Percentiles rank a stretch among this genome's conserved stretches.
Evolutionary conservation across 2,329 filamentous ascomycete genomes (phyloP).

Genomic region (Neonectria sp.): DNA sequence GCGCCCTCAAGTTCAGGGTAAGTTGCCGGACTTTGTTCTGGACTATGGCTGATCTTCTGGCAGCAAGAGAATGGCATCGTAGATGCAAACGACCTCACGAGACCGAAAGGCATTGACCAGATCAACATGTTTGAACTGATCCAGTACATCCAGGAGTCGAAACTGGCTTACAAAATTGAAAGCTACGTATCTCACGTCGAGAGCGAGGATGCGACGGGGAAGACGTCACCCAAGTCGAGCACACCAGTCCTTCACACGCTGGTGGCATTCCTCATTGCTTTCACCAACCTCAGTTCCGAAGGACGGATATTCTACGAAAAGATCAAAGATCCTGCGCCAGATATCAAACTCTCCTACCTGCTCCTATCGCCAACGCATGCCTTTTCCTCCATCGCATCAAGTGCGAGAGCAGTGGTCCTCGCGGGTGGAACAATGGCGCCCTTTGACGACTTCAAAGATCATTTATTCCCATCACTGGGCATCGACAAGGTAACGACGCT

Average conservation of each 20-base stretch:
- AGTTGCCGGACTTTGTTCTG: conserved; percentile 16
- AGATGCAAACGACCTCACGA: conserved; percentile 79
- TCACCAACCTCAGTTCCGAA: conserved; percentile 88
- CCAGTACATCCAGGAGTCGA: conserved; percentile 90
- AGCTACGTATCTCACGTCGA: conserved; percentile 81
- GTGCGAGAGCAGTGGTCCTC: conserved; percentile 88
- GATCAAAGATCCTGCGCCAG: conserved; percentile 51
- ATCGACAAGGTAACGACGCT: conserved; percentile 79
- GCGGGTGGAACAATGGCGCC: conserved; percentile 99
- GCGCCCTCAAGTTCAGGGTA: conserved; percentile 65
- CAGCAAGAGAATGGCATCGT: conserved; percentile 75
- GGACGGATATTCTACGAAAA: conserved; percentile 77
- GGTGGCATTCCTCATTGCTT: conserved; percentile 78
- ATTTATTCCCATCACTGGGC: conserved; percentile 85
- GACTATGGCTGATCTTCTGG: conserved; percentile 7
- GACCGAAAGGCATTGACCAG: conserved; percentile 91
- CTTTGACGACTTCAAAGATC: conserved; percentile 89
- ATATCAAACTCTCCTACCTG: conserved; percentile 83
- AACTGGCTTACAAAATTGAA: conserved; percentile 94
- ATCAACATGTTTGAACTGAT: conserved; percentile 94
- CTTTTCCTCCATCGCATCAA: conserved; percentile 88
- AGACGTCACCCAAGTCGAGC: conserved; percentile 43
- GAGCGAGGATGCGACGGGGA: conserved; percentile 56
- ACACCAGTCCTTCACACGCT: conserved; percentile 70
- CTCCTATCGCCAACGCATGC: conserved; percentile 92